phyloP scores from a whole-genome alignment of 1,284 basidiomycete species.

The Ceratobasidium sp. region DNA sequence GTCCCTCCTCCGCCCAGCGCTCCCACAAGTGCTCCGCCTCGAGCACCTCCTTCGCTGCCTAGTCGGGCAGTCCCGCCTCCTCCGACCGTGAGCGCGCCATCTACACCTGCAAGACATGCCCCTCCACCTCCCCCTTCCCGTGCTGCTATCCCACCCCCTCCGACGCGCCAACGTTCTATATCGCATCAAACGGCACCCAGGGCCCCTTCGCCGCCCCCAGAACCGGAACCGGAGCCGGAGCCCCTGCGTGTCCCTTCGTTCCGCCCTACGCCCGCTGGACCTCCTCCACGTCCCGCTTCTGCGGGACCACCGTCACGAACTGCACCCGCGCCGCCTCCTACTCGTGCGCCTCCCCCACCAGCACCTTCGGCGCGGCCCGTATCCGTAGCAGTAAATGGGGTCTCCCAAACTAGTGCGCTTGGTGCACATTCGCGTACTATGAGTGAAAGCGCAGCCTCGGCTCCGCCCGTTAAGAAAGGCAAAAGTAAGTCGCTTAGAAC shows the following conservation, averaged over 20 bases:
- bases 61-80: conserved; percentile 48
- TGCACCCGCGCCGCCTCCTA: conserved; percentile 53
- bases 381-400: conserved; percentile 47
- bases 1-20: conserved; percentile 51
- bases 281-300: conserved; percentile 37
- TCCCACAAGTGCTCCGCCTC: conserved; percentile 52
- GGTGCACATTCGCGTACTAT: conserved; percentile 18
- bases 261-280: conserved; percentile 21
- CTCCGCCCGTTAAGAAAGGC: conserved; percentile 18
- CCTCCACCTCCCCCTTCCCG: conserved; percentile 29
- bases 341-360: conserved; percentile 46
- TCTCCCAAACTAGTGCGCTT: conserved; percentile 52
- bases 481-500: conserved; percentile 34
- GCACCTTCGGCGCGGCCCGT: conserved; percentile 43
- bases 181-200: conserved; percentile 1
- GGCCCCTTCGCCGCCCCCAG: conserved; percentile 23
- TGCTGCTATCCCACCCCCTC: conserved; percentile 30
- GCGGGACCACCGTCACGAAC: conserved; percentile 39
- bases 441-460: conserved; percentile 36
- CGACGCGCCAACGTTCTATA: conserved; percentile 25
- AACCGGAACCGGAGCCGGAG: conserved; percentile 29
- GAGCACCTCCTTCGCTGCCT: conserved; percentile 50
- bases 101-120: conserved; percentile 39
- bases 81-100: conserved; percentile 47
- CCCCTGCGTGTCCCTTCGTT: conserved; percentile 1